Conservation (phyloP, 305 asterid genomes). For the Solanum aculeatissimum region DNA sequence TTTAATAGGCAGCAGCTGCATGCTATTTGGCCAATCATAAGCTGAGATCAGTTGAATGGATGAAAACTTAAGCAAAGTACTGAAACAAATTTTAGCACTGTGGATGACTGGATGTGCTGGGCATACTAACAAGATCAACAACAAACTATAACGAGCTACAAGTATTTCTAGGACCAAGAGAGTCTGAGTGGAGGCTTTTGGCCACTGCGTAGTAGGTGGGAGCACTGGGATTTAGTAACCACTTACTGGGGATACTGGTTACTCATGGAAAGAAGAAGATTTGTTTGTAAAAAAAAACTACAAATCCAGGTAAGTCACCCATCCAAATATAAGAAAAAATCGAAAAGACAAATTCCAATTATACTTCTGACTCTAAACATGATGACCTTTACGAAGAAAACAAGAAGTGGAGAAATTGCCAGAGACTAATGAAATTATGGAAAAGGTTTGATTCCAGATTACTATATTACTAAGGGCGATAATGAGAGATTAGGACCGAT, state of each 20-base stretch:
- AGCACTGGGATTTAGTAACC: background rate
- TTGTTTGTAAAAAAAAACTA: background rate
- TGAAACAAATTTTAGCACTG: background rate
- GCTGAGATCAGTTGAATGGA: background rate
- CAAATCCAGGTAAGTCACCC: background rate
- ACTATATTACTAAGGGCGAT: background rate
- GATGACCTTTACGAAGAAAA: background rate
- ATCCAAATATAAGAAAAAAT: background rate
- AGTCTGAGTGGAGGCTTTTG: background rate
- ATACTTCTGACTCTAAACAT: background rate
- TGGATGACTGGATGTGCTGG: background rate
- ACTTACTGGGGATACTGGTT: background rate
- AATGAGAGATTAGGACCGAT: background rate
- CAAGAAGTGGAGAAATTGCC: background rate
- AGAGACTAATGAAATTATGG: background rate
- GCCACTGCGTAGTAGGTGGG: background rate
- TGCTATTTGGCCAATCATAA: background rate
- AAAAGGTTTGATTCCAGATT: background rate
- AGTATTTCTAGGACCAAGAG: background rate
- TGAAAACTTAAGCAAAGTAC: background rate
- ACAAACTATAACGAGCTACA: background rate
- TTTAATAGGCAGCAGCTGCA: background rate
- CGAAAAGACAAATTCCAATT: background rate
- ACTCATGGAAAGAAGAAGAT: background rate
- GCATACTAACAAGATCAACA: background rate